A percentile compares a stretch with the other conserved stretches of the same genome.
Evolutionary conservation across 768 basidiomycete species (phyloP).

Genomic region (Phylloporus sp.): DNA sequence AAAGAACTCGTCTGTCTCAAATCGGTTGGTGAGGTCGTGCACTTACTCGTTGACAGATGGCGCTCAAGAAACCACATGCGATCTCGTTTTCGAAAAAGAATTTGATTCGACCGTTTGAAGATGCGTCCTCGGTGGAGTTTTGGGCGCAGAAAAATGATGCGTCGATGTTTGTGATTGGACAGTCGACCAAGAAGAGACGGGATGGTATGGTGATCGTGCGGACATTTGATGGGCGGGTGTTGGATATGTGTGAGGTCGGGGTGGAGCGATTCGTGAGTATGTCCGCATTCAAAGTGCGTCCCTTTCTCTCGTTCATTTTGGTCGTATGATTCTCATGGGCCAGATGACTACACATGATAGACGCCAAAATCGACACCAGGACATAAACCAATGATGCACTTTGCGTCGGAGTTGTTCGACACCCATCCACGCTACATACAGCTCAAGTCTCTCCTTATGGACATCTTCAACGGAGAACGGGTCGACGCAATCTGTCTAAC

Average conservation of each 20-base stretch:
- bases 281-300: conserved; percentile 74
- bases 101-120: conserved; percentile 84
- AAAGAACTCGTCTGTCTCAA: conserved; percentile 72
- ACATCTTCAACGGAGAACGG: conserved; percentile 86
- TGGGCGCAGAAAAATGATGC: conserved; percentile 95
- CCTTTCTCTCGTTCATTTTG: background rate
- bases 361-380: conserved; percentile 86
- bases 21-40: background rate
- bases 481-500: conserved; percentile 80
- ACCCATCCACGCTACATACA: conserved; percentile 90
- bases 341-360: conserved; percentile 50
- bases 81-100: conserved; percentile 97
- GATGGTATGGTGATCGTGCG: conserved; percentile 81
- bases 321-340: background rate
- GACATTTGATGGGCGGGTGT: conserved; percentile 78
- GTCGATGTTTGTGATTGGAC: conserved; percentile 83
- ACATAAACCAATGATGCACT: conserved; percentile 90
- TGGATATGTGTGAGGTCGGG: conserved; percentile 96
- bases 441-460: conserved; percentile 86
- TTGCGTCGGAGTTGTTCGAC: conserved; percentile 93
- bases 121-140: conserved; percentile 77
- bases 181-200: conserved; percentile 92
- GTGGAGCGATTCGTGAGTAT: conserved; percentile 79
- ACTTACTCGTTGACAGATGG: conserved; percentile 58
- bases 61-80: conserved; percentile 85